Base-by-base conservation (phyloP, 2,329 filamentous ascomycete species). In the Ophiosphaerella herpotricha region DNA sequence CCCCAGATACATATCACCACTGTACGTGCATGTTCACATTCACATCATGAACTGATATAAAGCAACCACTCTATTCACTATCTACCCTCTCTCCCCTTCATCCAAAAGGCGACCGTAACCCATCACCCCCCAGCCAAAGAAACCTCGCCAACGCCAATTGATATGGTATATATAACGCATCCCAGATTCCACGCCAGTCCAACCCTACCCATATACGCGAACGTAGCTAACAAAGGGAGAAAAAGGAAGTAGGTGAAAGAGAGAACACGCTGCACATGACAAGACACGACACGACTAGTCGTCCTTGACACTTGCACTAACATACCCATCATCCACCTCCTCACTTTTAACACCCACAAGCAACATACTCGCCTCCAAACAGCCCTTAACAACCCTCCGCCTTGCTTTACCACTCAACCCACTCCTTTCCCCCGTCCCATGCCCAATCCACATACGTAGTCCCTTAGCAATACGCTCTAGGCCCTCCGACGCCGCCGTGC, bases 361-460 rank as follows among this genome's bases (percentile, higher is more conserved):
- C 43, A 63, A 72, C 63, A 75, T 78, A 53, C 73, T 77, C 11
- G 77, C 69, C 18, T 66, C 62, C 6, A 79, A 48, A 57, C 76
- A 79, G 34, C 68, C 58, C 33, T 69, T 68, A 7, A 80, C 71
- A 32, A 80, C 67, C 38, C 63, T 66, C 3, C 64, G 65, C 13
- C 74, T 66, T 4, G 72, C 69, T 46, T 70, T 74, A 23, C 66
- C 66, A 6, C 62, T 68, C 49, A 80, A 44, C 0, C 77, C 77
- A 33, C 70, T 75, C 7, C 66, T 65, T 7, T 69, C 66, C 6
- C 75, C 77, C 4, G 72, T 72, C 16, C 74, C 73, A 26, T 75
- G 76, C 3, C 78, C 77, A 34, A 78, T 66, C 78, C 78, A 80
- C 41, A 77, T 66, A 4, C 78, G 69, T 35, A 80, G 59, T 18